A percentile compares a stretch with the other conserved stretches of the same genome.
Conservation (phyloP, 306 rosid genomes). For the Lathyrus aphaca region DNA sequence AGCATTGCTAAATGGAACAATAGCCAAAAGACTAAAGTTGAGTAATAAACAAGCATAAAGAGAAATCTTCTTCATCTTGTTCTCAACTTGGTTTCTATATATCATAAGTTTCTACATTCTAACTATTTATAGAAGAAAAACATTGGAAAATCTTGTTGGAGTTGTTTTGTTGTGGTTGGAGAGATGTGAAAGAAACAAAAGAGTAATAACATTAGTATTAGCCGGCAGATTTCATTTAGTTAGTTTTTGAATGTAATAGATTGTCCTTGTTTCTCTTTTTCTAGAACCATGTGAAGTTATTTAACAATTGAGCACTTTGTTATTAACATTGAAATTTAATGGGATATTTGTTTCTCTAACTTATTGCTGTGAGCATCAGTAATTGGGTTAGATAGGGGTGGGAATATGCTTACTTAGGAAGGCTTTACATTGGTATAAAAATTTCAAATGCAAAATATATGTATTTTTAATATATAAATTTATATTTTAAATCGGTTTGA, state of each 20-base stretch:
- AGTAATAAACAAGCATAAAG: conserved; percentile 36
- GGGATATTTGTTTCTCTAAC: conserved; percentile 6
- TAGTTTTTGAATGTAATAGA: background rate
- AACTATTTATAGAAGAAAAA: conserved; percentile 7
- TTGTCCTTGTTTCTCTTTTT: conserved; percentile 3
- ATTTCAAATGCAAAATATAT: no score
- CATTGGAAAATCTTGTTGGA: background rate
- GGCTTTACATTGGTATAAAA: no score
- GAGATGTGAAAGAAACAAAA: conserved; percentile 23
- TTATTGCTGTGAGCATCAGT: background rate
- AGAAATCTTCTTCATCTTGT: conserved; percentile 34
- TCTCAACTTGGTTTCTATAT: conserved; percentile 12
- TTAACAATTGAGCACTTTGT: conserved; percentile 14
- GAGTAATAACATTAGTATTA: background rate
- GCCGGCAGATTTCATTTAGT: conserved; percentile 23
- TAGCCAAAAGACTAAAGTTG: conserved; percentile 33
- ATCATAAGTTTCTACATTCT: background rate
- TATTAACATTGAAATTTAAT: conserved; percentile 2
- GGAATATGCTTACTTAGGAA: background rate
- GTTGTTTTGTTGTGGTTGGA: conserved; percentile 21
- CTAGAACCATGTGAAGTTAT: conserved; percentile 23
- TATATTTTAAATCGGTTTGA: no score
- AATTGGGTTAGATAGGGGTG: background rate
- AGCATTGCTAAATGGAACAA: conserved; percentile 37
- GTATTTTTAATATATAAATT: no score